These are phyloP conservation scores for Phyllosticta citrichinensis DNA, from an alignment of 2,329 filamentous ascomycete genomes.

Conservation along the genomic window DNA sequence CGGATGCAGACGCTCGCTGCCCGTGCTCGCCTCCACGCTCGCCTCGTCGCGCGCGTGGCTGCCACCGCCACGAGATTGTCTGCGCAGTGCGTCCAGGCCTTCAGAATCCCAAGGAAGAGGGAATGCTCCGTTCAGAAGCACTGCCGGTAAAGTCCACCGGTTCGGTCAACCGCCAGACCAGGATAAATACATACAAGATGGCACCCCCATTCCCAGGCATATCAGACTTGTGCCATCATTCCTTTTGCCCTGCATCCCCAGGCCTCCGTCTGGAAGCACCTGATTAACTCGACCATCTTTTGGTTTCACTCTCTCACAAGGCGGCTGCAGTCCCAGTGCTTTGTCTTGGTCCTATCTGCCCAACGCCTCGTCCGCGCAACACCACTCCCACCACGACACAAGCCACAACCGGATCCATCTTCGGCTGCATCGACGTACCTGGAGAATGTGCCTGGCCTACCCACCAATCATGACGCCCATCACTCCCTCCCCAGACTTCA, in stretches of 20 bases:
- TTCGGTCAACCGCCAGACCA: not conserved
- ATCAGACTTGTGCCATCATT: not conserved
- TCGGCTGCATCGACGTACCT: not conserved
- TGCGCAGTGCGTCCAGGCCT: not conserved
- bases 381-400: not conserved
- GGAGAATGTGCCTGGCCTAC: conserved; percentile 8
- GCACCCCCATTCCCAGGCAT: not conserved
- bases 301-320: not conserved
- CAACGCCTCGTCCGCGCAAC: not conserved
- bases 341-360: not conserved
- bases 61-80: conserved; percentile 7
- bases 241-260: not conserved
- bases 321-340: not conserved
- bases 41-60: conserved; percentile 8
- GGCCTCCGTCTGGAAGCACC: not conserved
- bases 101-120: not conserved
- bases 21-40: conserved; percentile 6
- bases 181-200: not conserved
- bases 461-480: conserved; percentile 29
- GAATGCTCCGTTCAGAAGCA: not conserved
- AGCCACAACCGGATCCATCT: not conserved
- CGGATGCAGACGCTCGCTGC: not conserved
- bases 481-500: conserved; percentile 33
- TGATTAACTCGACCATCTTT: not conserved
- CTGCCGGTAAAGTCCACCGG: not conserved